phyloP scores from a whole-genome alignment of 768 basidiomycete genomes.

The Trametes sanguinea region DNA sequence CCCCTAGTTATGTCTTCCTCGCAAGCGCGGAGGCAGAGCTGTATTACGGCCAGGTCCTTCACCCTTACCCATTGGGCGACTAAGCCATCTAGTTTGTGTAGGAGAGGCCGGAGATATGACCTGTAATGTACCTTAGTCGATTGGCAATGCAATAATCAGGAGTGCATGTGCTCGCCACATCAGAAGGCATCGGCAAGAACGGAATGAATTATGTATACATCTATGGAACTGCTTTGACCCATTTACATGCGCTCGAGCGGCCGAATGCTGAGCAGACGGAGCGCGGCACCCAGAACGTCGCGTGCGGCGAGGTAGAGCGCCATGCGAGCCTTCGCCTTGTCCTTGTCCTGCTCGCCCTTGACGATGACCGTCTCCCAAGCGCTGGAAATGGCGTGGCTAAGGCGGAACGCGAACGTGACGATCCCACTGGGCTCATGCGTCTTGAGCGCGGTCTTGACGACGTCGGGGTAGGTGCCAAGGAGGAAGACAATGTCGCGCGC shows the following conservation, averaged over 20 bases:
- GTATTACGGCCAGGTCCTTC: constrained; percentile 27
- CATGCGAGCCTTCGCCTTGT: constrained; percentile 80
- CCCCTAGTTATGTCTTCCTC: constrained; percentile 57
- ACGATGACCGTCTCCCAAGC: constrained; percentile 93
- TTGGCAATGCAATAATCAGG: neutral
- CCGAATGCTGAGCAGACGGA: constrained; percentile 85
- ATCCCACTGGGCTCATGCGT: constrained; percentile 89
- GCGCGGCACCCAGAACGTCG: constrained; percentile 85
- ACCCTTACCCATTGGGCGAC: constrained; percentile 28
- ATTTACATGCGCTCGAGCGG: constrained; percentile 91
- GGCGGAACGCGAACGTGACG: constrained; percentile 85
- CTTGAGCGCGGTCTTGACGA: constrained; percentile 82
- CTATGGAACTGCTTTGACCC: constrained; percentile 1
- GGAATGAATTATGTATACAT: constrained; percentile 15
- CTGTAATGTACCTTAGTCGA: neutral
- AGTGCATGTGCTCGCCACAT: neutral
- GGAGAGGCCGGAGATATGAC: neutral
- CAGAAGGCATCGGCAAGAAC: neutral
- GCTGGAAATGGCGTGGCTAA: constrained; percentile 85
- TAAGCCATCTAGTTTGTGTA: neutral
- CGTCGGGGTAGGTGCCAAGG: constrained; percentile 89
- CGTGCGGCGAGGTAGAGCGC: constrained; percentile 87
- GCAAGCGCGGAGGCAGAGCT: constrained; percentile 36
- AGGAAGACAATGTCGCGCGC: constrained; percentile 85
- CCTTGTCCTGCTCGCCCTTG: constrained; percentile 74